phyloP scores from a whole-genome alignment of 495 filamentous ascomycete genomes.

The Penicillium crystallinum region DNA sequence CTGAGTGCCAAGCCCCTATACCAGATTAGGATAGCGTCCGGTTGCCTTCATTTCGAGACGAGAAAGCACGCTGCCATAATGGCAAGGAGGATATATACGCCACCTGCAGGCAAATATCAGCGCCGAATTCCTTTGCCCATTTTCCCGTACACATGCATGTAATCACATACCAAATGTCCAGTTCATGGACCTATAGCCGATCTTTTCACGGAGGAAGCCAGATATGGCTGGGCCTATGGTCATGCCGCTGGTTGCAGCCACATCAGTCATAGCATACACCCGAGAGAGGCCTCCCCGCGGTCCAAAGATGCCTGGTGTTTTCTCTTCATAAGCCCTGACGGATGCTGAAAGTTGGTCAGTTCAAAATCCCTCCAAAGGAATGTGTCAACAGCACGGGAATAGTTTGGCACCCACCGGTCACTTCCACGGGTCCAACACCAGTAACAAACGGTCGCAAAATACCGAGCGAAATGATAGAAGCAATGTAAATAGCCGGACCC shows the following conservation, averaged over 20 bases:
- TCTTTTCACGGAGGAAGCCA: slow-evolving; percentile 14
- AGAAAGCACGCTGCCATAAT: not conserved
- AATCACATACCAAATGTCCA: slow-evolving; percentile 8
- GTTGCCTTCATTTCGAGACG: not conserved
- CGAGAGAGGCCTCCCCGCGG: not conserved
- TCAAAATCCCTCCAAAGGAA: not conserved
- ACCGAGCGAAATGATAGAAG: not conserved
- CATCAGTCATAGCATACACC: slow-evolving; percentile 18
- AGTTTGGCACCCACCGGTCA: not conserved
- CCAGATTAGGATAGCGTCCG: not conserved
- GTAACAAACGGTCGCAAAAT: not conserved
- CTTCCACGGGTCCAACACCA: not conserved
- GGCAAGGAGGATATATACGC: not conserved
- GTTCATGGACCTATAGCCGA: slow-evolving; percentile 26
- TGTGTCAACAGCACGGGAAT: not conserved
- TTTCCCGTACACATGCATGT: too few species aligned
- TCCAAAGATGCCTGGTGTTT: not conserved
- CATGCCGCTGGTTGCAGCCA: slow-evolving; percentile 22
- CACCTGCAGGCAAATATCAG: not conserved
- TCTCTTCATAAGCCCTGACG: not conserved
- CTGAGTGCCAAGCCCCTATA: not conserved
- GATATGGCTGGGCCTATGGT: slow-evolving; percentile 26
- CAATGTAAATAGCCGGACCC: not conserved
- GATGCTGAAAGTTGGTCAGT: not conserved
- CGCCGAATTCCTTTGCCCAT: not conserved